These are phyloP conservation scores for Ceratocystis lukuohia DNA, from an alignment of 2,329 filamentous ascomycete genomes.

Conservation along the genomic window DNA sequence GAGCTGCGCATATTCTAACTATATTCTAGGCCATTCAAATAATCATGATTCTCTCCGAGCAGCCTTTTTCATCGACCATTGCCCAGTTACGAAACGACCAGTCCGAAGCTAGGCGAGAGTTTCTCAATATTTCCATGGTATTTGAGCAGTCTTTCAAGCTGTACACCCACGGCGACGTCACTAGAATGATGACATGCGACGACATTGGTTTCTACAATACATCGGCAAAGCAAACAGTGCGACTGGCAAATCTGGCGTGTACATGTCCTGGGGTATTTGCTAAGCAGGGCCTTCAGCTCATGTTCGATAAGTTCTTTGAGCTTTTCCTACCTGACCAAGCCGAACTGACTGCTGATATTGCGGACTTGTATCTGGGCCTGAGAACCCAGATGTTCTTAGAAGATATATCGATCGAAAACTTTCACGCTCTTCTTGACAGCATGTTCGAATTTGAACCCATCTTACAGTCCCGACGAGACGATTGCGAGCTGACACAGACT, in stretches of 20 bases:
- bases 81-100: slow-evolving; percentile 24
- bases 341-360: slow-evolving; percentile 18
- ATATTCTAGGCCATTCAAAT: slow-evolving; percentile 27
- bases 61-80: slow-evolving; percentile 25
- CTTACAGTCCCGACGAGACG: slow-evolving; percentile 13
- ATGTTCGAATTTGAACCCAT: slow-evolving; percentile 17
- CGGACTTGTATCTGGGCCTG: slow-evolving; percentile 17
- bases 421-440: slow-evolving; percentile 15
- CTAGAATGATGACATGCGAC: slow-evolving; percentile 26
- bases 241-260: slow-evolving; percentile 18
- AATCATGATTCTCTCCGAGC: slow-evolving; percentile 28
- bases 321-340: slow-evolving; percentile 27
- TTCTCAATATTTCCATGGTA: slow-evolving; percentile 25
- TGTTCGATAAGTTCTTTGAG: slow-evolving; percentile 33
- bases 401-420: slow-evolving; percentile 10
- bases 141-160: slow-evolving; percentile 26
- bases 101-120: slow-evolving; percentile 28
- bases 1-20: background rate
- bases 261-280: slow-evolving; percentile 19
- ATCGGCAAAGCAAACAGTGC: slow-evolving; percentile 21
- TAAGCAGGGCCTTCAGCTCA: slow-evolving; percentile 28
- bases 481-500: slow-evolving; percentile 14
- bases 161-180: slow-evolving; percentile 26
- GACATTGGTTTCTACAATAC: slow-evolving; percentile 30
- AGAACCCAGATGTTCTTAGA: slow-evolving; percentile 19